Base-by-base conservation (phyloP, 306 rosid genomes). In the Prunus dulcis region DNA sequence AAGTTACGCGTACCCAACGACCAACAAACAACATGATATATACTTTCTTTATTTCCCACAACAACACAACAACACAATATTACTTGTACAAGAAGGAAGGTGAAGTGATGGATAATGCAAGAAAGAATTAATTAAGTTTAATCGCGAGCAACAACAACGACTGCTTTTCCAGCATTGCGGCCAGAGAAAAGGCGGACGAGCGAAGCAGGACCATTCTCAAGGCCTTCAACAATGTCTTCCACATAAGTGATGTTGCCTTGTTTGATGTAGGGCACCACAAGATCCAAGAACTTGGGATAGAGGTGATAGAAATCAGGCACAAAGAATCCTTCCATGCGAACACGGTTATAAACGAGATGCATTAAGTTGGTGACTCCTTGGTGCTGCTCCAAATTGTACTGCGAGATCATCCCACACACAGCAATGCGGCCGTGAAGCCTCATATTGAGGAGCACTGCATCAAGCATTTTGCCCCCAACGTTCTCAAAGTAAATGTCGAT, bases 401-500 rank as follows among this genome's bases (percentile, higher is more conserved):
- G 80, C 3, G 80, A 76, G 19, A 76, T 57, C 80, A 56, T 45
- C 25, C 74, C 61, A 20, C 68, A 67, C n/a, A 67, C 38, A 2
- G 74, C 60, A 56, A 76, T 55, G 11, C 74, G 64, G 17, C 80
- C 80, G 19, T 43, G 74, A 50, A 49, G 49, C 43, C 23, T 76
- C 74, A 45, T 76, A 46, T 76, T 67, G 18, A 76, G 66, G 9
- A 76, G 49, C 49, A 76, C 68, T 15, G 58, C 74, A 67, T 67
- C 80, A 10, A 76, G 60, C 74, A 67, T 76, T 41, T 67, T 15
- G 2, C 68, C 74, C 20, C 67, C 73, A 2, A 67, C 74, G 19
- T 76, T 67, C 67, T 76, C 80, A 19, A 67, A 76, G 80, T 76
- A 76, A 20, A 76, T 55, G 73, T 76, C 80, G 9, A 76, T 76